Percentiles rank a stretch among this genome's conserved stretches.
Evolutionary conservation across 768 basidiomycete species (phyloP).

Genomic region (Terana coerulea): DNA sequence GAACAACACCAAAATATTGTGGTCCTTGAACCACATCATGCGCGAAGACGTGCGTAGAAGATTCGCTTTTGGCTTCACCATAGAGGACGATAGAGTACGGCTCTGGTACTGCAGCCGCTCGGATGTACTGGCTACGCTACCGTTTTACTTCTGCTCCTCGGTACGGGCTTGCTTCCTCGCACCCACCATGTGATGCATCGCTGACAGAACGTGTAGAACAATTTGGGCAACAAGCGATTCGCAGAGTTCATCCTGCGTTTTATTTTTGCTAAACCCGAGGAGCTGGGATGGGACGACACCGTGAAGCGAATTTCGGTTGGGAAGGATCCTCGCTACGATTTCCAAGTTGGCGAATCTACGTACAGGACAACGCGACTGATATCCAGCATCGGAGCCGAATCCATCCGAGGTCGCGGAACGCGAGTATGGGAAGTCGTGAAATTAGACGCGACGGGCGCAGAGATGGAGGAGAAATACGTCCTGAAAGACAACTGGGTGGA

Average conservation of each 20-base stretch:
- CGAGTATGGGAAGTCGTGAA: constrained; percentile 12
- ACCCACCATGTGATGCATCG: background rate
- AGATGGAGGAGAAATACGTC: background rate
- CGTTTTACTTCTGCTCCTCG: constrained; percentile 17
- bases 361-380: constrained; percentile 6
- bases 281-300: background rate
- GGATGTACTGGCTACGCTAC: constrained; percentile 14
- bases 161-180: background rate
- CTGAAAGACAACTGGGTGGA: constrained; percentile 16
- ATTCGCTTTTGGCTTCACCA: constrained; percentile 26
- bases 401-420: constrained; percentile 12
- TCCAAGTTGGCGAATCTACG: background rate
- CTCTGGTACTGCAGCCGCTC: constrained; percentile 28
- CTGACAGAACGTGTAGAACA: background rate
- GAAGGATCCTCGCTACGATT: background rate
- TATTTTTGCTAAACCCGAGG: background rate
- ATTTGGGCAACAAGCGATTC: background rate
- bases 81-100: constrained; percentile 23
- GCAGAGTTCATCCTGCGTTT: background rate
- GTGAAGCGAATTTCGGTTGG: background rate
- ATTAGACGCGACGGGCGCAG: background rate
- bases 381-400: constrained; percentile 7
- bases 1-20: constrained; percentile 22
- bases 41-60: constrained; percentile 23
- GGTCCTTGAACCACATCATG: constrained; percentile 26